A percentile compares a stretch with the other conserved stretches of the same genome.
These are phyloP conservation scores for Medicago lupulina DNA, from an alignment of 306 rosid genomes.

Conservation along the genomic window DNA sequence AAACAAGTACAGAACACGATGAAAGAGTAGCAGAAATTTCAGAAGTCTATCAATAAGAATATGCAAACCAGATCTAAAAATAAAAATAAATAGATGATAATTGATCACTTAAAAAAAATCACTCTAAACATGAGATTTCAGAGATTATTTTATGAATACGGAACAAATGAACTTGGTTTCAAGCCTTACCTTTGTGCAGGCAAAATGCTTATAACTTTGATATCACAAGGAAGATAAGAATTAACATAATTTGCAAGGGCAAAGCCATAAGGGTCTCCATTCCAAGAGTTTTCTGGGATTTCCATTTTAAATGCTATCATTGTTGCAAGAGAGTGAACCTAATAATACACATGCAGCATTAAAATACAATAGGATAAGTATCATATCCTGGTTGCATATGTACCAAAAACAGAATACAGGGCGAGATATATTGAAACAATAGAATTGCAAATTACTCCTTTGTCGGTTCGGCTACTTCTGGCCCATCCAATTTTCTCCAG, in stretches of 20 bases:
- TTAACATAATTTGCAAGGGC: slow-evolving; percentile 68
- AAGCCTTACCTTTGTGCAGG: slow-evolving; percentile 80
- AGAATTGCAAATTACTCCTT: slow-evolving; percentile 72
- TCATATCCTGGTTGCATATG: neutral
- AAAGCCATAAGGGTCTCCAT: slow-evolving; percentile 73
- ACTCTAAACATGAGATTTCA: neutral
- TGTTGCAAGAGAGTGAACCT: slow-evolving; percentile 94
- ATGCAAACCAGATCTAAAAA: slow-evolving; percentile 8
- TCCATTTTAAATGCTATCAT: slow-evolving; percentile 90
- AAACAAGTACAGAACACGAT: slow-evolving; percentile 26
- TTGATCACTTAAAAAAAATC: neutral
- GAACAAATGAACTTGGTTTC: slow-evolving; percentile 22
- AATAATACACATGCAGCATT: slow-evolving; percentile 28
- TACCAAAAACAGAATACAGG: slow-evolving; percentile 16
- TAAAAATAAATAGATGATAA: neutral
- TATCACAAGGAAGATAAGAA: slow-evolving; percentile 68
- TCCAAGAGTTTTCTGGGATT: slow-evolving; percentile 78
- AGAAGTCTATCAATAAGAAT: slow-evolving; percentile 31
- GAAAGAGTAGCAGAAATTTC: slow-evolving; percentile 23
- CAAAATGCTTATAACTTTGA: slow-evolving; percentile 75
- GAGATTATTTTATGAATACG: neutral
- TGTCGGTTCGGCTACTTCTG: slow-evolving; percentile 95
- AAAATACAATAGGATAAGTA: slow-evolving; percentile 10
- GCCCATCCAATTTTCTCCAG: slow-evolving; percentile 84
- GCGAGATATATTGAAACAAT: slow-evolving; percentile 7